Conservation (phyloP, 2,329 filamentous ascomycete species). For the Fonsecaea pedrosoi region DNA sequence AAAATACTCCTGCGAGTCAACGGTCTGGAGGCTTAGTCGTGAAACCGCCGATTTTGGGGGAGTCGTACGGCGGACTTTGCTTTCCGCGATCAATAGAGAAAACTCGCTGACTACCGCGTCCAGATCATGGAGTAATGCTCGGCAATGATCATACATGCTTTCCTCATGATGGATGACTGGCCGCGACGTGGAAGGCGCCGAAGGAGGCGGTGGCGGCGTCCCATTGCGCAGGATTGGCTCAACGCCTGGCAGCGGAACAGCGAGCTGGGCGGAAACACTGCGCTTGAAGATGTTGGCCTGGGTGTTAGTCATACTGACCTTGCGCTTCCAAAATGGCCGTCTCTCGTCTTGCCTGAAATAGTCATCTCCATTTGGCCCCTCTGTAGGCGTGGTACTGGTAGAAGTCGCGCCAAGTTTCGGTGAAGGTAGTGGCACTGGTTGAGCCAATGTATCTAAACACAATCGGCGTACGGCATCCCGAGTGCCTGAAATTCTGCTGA, state of each 20-base stretch:
- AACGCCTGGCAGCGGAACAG: slow-evolving; percentile 53
- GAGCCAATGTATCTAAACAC: slow-evolving; percentile 74
- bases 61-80: slow-evolving; percentile 74
- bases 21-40: slow-evolving; percentile 78
- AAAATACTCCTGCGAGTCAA: slow-evolving; percentile 88
- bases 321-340: slow-evolving; percentile 90
- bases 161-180: slow-evolving; percentile 57
- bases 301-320: slow-evolving; percentile 63
- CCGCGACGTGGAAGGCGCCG: neutral
- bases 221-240: slow-evolving; percentile 37
- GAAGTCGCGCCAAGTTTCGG: slow-evolving; percentile 32
- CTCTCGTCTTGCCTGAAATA: slow-evolving; percentile 59
- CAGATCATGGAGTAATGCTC: slow-evolving; percentile 81
- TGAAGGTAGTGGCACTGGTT: slow-evolving; percentile 44
- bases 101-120: slow-evolving; percentile 86
- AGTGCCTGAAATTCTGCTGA: slow-evolving; percentile 84
- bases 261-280: slow-evolving; percentile 61
- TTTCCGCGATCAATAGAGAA: slow-evolving; percentile 74
- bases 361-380: slow-evolving; percentile 46
- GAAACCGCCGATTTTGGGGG: slow-evolving; percentile 61
- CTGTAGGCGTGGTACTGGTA: slow-evolving; percentile 39
- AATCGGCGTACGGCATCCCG: slow-evolving; percentile 86
- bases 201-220: slow-evolving; percentile 32
- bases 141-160: slow-evolving; percentile 79
- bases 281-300: slow-evolving; percentile 54